Percentiles rank a stretch among this genome's conserved stretches.
Evolutionary conservation across 2,329 filamentous ascomycete species (phyloP).

Genomic region (Apiospora hydei): DNA sequence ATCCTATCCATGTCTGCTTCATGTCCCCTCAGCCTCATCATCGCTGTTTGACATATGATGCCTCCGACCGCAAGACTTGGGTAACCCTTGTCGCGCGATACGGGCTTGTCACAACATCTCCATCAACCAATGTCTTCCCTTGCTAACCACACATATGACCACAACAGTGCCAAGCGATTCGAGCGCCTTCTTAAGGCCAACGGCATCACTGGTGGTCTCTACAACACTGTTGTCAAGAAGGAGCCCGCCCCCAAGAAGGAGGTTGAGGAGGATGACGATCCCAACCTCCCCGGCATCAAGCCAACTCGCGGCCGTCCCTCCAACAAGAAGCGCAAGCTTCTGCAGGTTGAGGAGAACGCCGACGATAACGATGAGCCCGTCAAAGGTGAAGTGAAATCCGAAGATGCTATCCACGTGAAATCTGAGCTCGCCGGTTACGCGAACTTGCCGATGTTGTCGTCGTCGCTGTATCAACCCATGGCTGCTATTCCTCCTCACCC

Average conservation of each 20-base stretch:
- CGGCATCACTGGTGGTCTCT: conserved; percentile 48
- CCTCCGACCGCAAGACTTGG: not conserved
- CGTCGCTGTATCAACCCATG: too few relatives aligned
- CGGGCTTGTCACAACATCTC: not conserved
- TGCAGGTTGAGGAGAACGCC: conserved; percentile 46
- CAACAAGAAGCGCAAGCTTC: conserved; percentile 44
- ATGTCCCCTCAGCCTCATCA: not conserved
- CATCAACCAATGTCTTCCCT: conserved; percentile 19
- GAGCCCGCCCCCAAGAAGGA: conserved; percentile 33
- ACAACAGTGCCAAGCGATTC: conserved; percentile 69
- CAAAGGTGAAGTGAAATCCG: conserved; percentile 45
- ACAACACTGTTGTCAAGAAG: conserved; percentile 31
- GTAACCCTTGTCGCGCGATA: not conserved
- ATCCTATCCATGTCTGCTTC: not conserved
- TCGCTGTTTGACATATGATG: not conserved
- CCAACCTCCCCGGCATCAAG: conserved; percentile 27
- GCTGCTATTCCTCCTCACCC: not conserved
- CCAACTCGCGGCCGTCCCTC: conserved; percentile 32
- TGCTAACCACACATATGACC: not conserved
- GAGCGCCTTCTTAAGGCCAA: conserved; percentile 70
- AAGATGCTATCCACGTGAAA: conserved; percentile 42
- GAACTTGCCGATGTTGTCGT: conserved; percentile 13
- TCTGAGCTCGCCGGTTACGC: conserved; percentile 33
- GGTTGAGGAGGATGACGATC: not conserved
- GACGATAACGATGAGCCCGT: conserved; percentile 43